Percentiles rank a stretch among this genome's conserved stretches.
phyloP scores from a whole-genome alignment of 805 yeast genomes.

The Metschnikowia noctiluminum region DNA sequence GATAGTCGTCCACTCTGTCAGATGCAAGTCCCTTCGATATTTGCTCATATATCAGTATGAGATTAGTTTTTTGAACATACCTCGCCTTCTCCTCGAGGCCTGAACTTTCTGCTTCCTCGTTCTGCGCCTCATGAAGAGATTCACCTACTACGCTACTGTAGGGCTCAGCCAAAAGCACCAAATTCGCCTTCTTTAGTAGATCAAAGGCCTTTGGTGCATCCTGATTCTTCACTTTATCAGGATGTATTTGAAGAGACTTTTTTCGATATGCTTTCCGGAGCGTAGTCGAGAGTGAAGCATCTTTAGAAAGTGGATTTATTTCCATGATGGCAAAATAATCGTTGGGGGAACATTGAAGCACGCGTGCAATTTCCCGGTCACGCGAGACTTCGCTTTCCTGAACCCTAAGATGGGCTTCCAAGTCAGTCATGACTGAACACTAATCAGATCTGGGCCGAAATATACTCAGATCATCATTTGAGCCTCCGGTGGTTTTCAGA shows the following conservation, averaged over 20 bases:
- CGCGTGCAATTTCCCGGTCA: conserved; percentile 55
- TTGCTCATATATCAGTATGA: conserved; percentile 31
- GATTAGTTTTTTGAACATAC: conserved; percentile 19
- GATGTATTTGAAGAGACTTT: conserved; percentile 64
- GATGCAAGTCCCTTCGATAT: conserved; percentile 9
- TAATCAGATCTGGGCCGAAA: not conserved
- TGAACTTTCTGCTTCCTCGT: not conserved
- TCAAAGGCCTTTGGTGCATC: conserved; percentile 67
- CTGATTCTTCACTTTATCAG: conserved; percentile 56
- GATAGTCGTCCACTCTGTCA: conserved; percentile 1
- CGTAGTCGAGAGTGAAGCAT: conserved; percentile 36
- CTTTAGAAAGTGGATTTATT: conserved; percentile 30
- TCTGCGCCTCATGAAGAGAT: not conserved
- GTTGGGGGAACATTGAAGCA: conserved; percentile 43
- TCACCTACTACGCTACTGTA: conserved; percentile 2
- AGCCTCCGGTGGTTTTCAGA: too few relatives aligned
- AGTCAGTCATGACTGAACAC: conserved; percentile 7
- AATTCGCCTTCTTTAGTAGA: conserved; percentile 52
- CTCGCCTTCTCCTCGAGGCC: conserved; percentile 4
- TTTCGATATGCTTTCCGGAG: conserved; percentile 50
- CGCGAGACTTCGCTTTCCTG: conserved; percentile 29
- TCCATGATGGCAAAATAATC: conserved; percentile 58
- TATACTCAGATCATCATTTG: too few relatives aligned
- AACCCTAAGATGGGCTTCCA: conserved; percentile 12
- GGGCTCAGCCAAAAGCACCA: conserved; percentile 23